Conservation (phyloP, 164 flowering plant genomes). For the Liriodendron chinense region DNA sequence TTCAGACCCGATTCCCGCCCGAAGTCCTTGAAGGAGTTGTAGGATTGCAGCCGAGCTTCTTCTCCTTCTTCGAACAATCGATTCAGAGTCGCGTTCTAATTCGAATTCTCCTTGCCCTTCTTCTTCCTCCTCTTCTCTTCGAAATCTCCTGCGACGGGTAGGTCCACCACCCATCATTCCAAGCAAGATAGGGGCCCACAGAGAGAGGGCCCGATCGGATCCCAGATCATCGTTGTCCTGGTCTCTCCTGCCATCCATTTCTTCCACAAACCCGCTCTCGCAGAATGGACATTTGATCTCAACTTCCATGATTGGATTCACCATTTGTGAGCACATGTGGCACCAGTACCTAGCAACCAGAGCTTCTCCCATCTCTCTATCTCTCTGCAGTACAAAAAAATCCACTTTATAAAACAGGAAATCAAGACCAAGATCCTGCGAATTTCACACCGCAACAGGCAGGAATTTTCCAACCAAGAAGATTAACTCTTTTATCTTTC, state of each 20-base stretch:
- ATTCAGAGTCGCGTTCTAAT: constrained; percentile 40
- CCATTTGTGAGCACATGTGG: constrained; percentile 61
- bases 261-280: constrained; percentile 72
- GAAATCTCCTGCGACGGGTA: constrained; percentile 33
- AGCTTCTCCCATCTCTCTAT: constrained; percentile 51
- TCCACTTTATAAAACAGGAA: not conserved
- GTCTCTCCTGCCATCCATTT: constrained; percentile 35
- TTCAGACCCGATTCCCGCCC: constrained; percentile 45
- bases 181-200: constrained; percentile 80
- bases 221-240: constrained; percentile 27
- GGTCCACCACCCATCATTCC: constrained; percentile 60
- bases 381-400: not conserved
- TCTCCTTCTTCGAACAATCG: constrained; percentile 50
- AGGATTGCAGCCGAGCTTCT: constrained; percentile 63
- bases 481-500: not conserved
- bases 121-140: constrained; percentile 22
- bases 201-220: constrained; percentile 61
- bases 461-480: not conserved
- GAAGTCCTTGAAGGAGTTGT: constrained; percentile 5
- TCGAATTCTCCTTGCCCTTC: constrained; percentile 39
- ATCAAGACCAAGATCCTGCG: not conserved
- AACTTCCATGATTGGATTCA: constrained; percentile 59
- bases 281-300: constrained; percentile 82
- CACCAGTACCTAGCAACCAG: constrained; percentile 63
- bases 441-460: not conserved